Evolutionary conservation across 2,329 filamentous ascomycete species (phyloP).

Genomic region (Rhexocercosporidium sp.): DNA sequence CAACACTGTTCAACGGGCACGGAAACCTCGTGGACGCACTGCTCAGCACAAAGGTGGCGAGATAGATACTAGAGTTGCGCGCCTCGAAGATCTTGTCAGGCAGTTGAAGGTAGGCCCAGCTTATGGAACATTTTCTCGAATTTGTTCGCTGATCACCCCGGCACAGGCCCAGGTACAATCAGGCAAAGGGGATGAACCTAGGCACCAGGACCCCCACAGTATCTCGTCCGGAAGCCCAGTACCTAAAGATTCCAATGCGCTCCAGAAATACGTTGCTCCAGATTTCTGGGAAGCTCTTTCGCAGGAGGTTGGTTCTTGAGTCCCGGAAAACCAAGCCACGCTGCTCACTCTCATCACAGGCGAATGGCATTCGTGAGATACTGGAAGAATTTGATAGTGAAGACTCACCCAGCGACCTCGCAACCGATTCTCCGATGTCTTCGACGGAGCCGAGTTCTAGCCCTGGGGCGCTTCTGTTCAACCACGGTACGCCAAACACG

Average conservation of each 20-base stretch:
- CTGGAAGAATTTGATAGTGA: slow-evolving; percentile 15
- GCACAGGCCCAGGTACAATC: slow-evolving; percentile 9
- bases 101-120: background rate
- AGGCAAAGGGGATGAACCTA: background rate
- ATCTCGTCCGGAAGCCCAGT: background rate
- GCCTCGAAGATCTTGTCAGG: slow-evolving; percentile 13
- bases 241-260: background rate
- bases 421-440: background rate
- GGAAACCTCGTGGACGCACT: slow-evolving; percentile 14
- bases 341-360: slow-evolving; percentile 3
- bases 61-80: slow-evolving; percentile 14
- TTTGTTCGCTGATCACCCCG: background rate
- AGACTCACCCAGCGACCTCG: background rate
- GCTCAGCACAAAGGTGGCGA: slow-evolving; percentile 10
- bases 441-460: background rate
- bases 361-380: slow-evolving; percentile 19
- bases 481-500: no score
- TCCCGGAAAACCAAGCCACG: background rate
- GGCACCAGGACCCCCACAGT: background rate
- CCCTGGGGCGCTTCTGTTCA: background rate
- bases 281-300: slow-evolving; percentile 22
- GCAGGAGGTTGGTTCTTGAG: slow-evolving; percentile 6
- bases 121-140: background rate
- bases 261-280: slow-evolving; percentile 14
- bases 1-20: slow-evolving; percentile 16